Percentiles rank a stretch among this genome's conserved stretches.
Conservation (phyloP, 129 eudicot genomes). For the Mikania micrantha region DNA sequence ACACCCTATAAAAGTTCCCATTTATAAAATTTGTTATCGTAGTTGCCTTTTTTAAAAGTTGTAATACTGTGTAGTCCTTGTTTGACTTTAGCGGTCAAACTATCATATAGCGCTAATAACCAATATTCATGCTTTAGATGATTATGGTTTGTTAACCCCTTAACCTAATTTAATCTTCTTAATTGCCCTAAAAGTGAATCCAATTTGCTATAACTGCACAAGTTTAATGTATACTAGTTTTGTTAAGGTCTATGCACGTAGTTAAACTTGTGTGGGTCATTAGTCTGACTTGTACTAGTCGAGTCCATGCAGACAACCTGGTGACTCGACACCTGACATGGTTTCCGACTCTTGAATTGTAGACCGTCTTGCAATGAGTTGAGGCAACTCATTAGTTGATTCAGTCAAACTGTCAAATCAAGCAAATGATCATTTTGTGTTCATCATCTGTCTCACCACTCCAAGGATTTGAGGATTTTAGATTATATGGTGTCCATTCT, state of each 20-base stretch:
- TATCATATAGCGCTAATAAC: neutral
- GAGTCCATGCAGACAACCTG: too few relatives aligned
- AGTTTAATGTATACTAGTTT: neutral
- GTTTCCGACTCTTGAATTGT: too few relatives aligned
- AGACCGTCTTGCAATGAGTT: too few relatives aligned
- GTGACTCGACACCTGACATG: too few relatives aligned
- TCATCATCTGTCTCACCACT: neutral
- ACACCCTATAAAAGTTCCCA: too few relatives aligned
- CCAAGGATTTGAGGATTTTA: neutral
- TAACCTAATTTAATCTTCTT: neutral
- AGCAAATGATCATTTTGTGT: neutral
- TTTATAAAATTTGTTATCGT: too few relatives aligned
- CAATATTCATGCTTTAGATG: neutral
- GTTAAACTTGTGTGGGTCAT: neutral
- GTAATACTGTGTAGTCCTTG: neutral
- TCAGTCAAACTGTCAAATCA: neutral
- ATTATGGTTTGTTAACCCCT: neutral
- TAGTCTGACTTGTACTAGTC: too few relatives aligned
- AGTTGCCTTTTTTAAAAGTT: neutral
- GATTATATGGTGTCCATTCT: neutral
- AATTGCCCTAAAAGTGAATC: neutral
- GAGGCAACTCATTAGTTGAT: neutral
- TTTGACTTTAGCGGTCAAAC: neutral
- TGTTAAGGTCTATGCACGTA: neutral
- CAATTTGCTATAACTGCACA: neutral